Percentiles rank a stretch among this genome's conserved stretches.
These are phyloP conservation scores for Starmerella gropengiesseri DNA, from an alignment of 805 yeast species.

Conservation along the genomic window DNA sequence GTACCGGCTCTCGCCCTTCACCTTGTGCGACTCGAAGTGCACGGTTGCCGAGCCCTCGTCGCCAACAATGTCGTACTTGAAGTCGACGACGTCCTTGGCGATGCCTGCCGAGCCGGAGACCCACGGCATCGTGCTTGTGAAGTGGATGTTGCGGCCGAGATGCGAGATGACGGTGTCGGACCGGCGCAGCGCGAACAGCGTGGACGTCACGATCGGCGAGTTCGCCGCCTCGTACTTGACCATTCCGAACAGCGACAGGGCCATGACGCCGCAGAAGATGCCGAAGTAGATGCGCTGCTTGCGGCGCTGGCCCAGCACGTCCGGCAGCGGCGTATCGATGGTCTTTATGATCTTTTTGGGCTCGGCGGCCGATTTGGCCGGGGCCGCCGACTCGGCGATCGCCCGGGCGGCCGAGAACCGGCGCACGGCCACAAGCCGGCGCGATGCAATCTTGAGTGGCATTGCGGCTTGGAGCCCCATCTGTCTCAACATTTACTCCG, in stretches of 20 bases:
- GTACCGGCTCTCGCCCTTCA: conserved; percentile 46
- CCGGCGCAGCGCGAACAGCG: conserved; percentile 75
- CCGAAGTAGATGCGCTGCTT: conserved; percentile 46
- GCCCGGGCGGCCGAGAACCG: no score
- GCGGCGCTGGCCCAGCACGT: conserved; percentile 36
- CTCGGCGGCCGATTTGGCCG: no score
- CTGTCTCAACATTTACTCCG: no score
- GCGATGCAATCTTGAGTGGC: no score
- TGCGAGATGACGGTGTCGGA: conserved; percentile 49
- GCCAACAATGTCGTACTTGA: conserved; percentile 62
- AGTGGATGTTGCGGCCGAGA: conserved; percentile 68
- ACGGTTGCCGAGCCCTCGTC: conserved; percentile 43
- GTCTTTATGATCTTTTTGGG: conserved; percentile 36
- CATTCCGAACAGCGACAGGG: conserved; percentile 48
- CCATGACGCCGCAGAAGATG: conserved; percentile 44
- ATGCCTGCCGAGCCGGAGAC: conserved; percentile 75
- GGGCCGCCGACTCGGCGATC: no score
- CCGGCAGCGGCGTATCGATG: conserved; percentile 69
- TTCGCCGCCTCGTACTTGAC: conserved; percentile 88
- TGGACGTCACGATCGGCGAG: conserved; percentile 79
- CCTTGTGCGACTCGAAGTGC: conserved; percentile 60
- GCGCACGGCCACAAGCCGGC: no score
- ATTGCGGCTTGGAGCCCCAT: no score
- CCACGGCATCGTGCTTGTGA: conserved; percentile 76
- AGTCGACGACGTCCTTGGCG: conserved; percentile 68